Evolutionary conservation across 495 filamentous ascomycete species (phyloP).

Genomic region (Penicillium angulare): DNA sequence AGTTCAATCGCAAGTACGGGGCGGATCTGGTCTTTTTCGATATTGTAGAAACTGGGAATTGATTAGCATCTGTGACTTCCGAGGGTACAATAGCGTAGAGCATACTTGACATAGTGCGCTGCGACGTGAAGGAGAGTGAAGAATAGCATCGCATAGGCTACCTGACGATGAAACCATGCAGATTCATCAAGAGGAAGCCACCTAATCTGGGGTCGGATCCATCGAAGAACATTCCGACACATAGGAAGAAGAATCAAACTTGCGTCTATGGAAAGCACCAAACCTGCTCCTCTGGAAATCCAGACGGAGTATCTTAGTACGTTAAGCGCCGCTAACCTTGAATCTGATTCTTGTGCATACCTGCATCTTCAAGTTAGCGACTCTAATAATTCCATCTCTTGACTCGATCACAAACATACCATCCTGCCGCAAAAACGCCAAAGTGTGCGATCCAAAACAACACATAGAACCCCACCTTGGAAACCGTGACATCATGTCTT

Average conservation of each 20-base stretch:
- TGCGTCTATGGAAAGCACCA: conserved; percentile 78
- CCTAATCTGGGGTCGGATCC: conserved; percentile 79
- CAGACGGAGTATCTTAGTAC: conserved; percentile 84
- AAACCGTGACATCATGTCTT: conserved; percentile 60
- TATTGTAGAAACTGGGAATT: conserved; percentile 78
- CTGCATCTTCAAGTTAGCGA: conserved; percentile 43
- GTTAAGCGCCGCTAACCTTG: conserved; percentile 72
- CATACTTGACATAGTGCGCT: conserved; percentile 96
- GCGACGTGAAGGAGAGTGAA: conserved; percentile 76
- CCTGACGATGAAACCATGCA: conserved; percentile 94
- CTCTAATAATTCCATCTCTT: not conserved
- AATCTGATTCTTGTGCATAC: conserved; percentile 71
- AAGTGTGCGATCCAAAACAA: conserved; percentile 85
- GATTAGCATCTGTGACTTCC: too few relatives aligned
- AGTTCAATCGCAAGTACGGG: conserved; percentile 83
- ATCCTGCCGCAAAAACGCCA: conserved; percentile 81
- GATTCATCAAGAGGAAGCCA: conserved; percentile 93
- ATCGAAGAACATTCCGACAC: conserved; percentile 85
- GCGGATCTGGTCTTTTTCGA: conserved; percentile 82
- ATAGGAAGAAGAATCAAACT: conserved; percentile 89
- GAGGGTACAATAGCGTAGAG: too few relatives aligned
- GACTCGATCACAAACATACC: conserved; percentile 51
- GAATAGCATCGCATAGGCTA: conserved; percentile 83
- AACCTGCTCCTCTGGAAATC: conserved; percentile 89
- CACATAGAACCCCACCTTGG: conserved; percentile 76